Conservation (phyloP, 1,139 yeast species). For the Saccharomycopsis hybrid region DNA sequence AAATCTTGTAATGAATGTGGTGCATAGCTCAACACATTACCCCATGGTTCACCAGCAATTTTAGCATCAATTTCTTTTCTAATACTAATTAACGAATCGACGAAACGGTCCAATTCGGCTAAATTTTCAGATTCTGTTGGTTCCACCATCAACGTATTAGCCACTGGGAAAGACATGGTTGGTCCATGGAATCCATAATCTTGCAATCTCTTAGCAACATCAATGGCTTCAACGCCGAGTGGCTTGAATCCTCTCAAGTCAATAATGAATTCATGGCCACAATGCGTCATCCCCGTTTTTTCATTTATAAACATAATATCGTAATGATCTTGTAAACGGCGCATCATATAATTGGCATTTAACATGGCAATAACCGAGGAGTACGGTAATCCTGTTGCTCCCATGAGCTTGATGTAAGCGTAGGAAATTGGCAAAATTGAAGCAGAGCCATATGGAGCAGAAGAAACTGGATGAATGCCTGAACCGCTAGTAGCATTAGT, state of each 20-base stretch:
- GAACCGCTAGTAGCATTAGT: slow-evolving; percentile 45
- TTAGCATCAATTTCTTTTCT: slow-evolving; percentile 77
- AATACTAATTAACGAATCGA: slow-evolving; percentile 79
- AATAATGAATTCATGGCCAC: slow-evolving; percentile 95
- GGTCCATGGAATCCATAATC: slow-evolving; percentile 99
- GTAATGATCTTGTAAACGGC: slow-evolving; percentile 62
- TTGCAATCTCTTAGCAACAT: slow-evolving; percentile 92
- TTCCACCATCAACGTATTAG: slow-evolving; percentile 95
- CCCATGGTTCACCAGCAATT: slow-evolving; percentile 58
- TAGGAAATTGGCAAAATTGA: slow-evolving; percentile 89
- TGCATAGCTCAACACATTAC: slow-evolving; percentile 75
- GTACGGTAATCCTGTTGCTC: slow-evolving; percentile 74
- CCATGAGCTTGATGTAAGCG: slow-evolving; percentile 91
- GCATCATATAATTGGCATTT: slow-evolving; percentile 94
- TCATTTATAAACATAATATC: slow-evolving; percentile 68
- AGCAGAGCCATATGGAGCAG: slow-evolving; percentile 97
- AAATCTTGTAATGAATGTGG: slow-evolving; percentile 88
- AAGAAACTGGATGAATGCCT: slow-evolving; percentile 65
- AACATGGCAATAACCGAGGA: slow-evolving; percentile 85
- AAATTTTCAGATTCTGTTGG: slow-evolving; percentile 94
- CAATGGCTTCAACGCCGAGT: slow-evolving; percentile 84
- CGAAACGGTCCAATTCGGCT: slow-evolving; percentile 83
- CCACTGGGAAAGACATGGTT: slow-evolving; percentile 97
- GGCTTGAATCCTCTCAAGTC: slow-evolving; percentile 83
- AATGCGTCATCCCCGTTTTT: slow-evolving; percentile 57